Conservation (phyloP, 2,329 filamentous ascomycete species). For the Pseudopyricularia cyperi region DNA sequence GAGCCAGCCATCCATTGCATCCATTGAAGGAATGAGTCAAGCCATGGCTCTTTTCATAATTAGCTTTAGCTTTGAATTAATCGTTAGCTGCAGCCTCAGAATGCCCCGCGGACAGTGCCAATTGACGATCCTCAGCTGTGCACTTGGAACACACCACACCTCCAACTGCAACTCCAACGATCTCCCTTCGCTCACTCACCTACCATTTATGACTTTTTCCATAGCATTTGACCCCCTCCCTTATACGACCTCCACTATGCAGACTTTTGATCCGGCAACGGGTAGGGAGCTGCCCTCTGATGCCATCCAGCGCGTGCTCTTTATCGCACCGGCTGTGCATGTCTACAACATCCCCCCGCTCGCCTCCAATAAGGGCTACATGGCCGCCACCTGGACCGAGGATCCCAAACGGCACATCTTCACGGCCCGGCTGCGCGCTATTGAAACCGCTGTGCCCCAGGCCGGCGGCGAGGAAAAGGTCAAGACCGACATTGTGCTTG, state of each 20-base stretch:
- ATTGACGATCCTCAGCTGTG: no score
- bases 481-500: constrained; percentile 64
- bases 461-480: constrained; percentile 34
- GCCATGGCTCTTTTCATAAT: neutral
- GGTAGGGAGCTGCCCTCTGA: constrained; percentile 54
- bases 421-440: constrained; percentile 65
- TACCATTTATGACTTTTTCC: neutral
- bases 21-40: neutral
- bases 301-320: constrained; percentile 76
- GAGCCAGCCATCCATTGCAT: no score
- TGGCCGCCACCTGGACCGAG: constrained; percentile 63
- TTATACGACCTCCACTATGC: constrained; percentile 29
- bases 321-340: constrained; percentile 61
- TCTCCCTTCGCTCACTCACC: neutral
- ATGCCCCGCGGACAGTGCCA: no score
- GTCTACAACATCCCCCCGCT: constrained; percentile 81
- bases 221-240: neutral
- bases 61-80: no score
- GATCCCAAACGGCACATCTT: constrained; percentile 67
- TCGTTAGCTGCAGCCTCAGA: no score
- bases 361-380: constrained; percentile 65
- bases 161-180: neutral
- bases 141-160: neutral
- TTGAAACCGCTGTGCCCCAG: constrained; percentile 54
- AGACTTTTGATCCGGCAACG: constrained; percentile 57